phyloP scores from a whole-genome alignment of 768 basidiomycete genomes.

The Antrodiella citrinella region DNA sequence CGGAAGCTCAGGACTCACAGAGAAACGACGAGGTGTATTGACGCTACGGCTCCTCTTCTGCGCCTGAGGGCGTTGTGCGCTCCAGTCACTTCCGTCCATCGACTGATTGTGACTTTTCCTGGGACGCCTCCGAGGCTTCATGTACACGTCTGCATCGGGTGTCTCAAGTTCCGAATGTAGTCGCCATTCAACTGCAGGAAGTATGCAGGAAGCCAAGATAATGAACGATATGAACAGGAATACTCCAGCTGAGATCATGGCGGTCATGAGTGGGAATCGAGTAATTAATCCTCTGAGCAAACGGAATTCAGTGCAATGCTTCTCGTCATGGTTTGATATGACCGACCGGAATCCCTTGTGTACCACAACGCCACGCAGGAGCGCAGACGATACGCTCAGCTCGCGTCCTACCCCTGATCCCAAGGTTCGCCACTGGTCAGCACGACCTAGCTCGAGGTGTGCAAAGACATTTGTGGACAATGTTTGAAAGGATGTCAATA shows the following conservation, averaged over 20 bases:
- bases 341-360: constrained; percentile 65
- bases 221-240: constrained; percentile 29
- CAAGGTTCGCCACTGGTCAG: constrained; percentile 62
- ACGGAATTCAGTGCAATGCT: not conserved
- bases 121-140: constrained; percentile 1
- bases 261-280: constrained; percentile 56
- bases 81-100: constrained; percentile 2
- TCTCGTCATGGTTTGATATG: not conserved
- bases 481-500: constrained; percentile 48
- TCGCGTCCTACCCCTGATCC: constrained; percentile 69
- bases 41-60: constrained; percentile 9
- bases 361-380: constrained; percentile 51
- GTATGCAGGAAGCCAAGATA: constrained; percentile 23
- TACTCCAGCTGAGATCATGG: constrained; percentile 30
- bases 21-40: not conserved
- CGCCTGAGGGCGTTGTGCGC: constrained; percentile 4
- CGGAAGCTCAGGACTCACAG: constrained; percentile 2
- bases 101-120: constrained; percentile 1
- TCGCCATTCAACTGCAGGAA: constrained; percentile 24
- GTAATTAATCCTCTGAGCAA: constrained; percentile 60
- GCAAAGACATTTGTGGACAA: constrained; percentile 43
- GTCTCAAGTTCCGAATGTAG: constrained; percentile 10
- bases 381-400: constrained; percentile 56
- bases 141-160: not conserved
- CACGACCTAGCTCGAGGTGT: constrained; percentile 64